Percentiles rank a stretch among this genome's conserved stretches.
phyloP scores from a whole-genome alignment of 371 early-diverging fungal species.

The Synchytrium microbalum region DNA sequence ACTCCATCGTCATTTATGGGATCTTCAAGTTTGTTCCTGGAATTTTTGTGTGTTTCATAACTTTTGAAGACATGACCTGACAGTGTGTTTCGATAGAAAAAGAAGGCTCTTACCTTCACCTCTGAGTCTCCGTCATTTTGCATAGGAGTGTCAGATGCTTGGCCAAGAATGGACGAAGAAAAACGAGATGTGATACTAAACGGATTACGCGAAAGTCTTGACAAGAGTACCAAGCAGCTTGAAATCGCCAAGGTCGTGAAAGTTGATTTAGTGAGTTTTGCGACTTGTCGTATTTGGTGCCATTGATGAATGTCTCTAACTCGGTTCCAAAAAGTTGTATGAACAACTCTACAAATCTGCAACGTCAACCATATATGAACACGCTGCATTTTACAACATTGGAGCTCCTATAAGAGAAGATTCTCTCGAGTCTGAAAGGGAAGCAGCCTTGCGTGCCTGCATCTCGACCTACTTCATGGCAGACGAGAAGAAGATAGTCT shows the following conservation, averaged over 20 bases:
- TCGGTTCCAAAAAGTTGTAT: conserved; percentile 24
- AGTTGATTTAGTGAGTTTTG: conserved; percentile 13
- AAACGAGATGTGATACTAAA: conserved; percentile 10
- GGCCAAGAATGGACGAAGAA: conserved; percentile 1
- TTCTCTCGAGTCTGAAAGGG: not conserved
- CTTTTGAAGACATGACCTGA: not conserved
- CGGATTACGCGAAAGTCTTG: conserved; percentile 11
- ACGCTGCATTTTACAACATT: not conserved
- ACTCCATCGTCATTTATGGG: not conserved
- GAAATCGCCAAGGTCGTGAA: conserved; percentile 22
- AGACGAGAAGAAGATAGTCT: not conserved
- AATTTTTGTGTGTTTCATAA: too few species aligned
- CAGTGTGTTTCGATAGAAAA: conserved; percentile 7
- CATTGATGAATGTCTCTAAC: too few species aligned
- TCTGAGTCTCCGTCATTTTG: conserved; percentile 15
- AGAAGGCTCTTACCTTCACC: conserved; percentile 18
- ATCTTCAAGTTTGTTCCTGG: not conserved
- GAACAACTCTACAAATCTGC: conserved; percentile 16
- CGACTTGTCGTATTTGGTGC: conserved; percentile 2
- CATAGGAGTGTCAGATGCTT: conserved; percentile 11
- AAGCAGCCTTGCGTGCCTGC: conserved; percentile 3
- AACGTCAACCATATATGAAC: conserved; percentile 1
- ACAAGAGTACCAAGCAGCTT: conserved; percentile 9
- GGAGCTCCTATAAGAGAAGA: not conserved
- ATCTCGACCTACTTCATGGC: conserved; percentile 1